Conservation (phyloP, 768 basidiomycete genomes). For the Amanita subjunquillea region DNA sequence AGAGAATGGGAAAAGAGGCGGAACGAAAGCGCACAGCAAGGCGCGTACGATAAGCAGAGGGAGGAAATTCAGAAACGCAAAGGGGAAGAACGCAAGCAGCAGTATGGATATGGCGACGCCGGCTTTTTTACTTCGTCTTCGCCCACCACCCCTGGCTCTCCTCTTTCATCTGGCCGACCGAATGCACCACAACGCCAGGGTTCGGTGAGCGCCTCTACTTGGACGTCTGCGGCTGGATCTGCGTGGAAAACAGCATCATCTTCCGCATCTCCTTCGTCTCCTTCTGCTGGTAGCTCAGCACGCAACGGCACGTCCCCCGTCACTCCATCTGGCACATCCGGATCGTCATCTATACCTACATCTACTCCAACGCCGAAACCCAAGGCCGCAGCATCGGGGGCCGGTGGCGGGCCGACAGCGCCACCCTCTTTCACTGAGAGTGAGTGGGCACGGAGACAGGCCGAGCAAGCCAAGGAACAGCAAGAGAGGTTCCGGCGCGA, state of each 20-base stretch:
- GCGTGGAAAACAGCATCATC: constrained; percentile 14
- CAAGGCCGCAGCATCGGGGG: constrained; percentile 1
- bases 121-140: constrained; percentile 7
- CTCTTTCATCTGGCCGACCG: constrained; percentile 14
- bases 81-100: constrained; percentile 36
- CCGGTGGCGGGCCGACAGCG: not conserved
- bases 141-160: constrained; percentile 18
- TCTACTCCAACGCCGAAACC: constrained; percentile 17
- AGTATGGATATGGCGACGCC: constrained; percentile 22
- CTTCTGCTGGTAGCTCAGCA: constrained; percentile 14
- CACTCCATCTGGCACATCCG: constrained; percentile 7
- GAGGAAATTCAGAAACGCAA: constrained; percentile 32
- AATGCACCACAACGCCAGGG: constrained; percentile 13
- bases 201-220: constrained; percentile 4
- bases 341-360: constrained; percentile 17
- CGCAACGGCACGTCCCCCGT: constrained; percentile 15
- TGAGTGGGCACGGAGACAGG: constrained; percentile 56
- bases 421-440: constrained; percentile 24
- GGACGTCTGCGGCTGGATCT: constrained; percentile 12
- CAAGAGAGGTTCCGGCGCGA: constrained; percentile 62
- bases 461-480: constrained; percentile 51
- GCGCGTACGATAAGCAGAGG: constrained; percentile 23
- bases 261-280: constrained; percentile 19
- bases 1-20: constrained; percentile 17
- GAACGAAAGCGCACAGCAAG: constrained; percentile 15